Evolutionary conservation across 768 basidiomycete species (phyloP).

Genomic region (Solioccasus polychromus): DNA sequence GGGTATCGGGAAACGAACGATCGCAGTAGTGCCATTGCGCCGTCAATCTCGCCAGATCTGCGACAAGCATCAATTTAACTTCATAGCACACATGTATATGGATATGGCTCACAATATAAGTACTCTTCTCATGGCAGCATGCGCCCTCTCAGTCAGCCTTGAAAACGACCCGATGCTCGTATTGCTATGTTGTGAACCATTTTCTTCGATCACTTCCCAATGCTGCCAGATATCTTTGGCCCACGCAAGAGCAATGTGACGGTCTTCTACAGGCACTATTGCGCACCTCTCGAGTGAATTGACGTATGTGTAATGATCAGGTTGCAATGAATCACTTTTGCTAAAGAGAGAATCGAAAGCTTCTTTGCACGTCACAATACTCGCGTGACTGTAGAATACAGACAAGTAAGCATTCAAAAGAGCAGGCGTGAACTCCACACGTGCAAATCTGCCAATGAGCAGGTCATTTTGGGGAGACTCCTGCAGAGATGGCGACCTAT

Average conservation of each 20-base stretch:
- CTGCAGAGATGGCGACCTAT: constrained; percentile 21
- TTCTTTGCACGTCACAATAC: constrained; percentile 46
- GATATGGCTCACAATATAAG: constrained; percentile 52
- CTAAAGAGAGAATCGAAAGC: constrained; percentile 53
- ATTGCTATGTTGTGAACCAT: constrained; percentile 29
- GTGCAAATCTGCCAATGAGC: constrained; percentile 44
- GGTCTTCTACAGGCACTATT: constrained; percentile 39
- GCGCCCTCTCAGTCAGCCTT: constrained; percentile 64
- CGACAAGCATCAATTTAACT: background rate
- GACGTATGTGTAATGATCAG: constrained; percentile 56
- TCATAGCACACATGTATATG: constrained; percentile 3
- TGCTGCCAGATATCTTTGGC: constrained; percentile 63
- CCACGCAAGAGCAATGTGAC: constrained; percentile 47
- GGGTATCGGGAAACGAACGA: constrained; percentile 66
- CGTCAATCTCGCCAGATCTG: constrained; percentile 49
- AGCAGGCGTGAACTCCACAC: constrained; percentile 55
- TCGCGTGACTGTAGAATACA: constrained; percentile 61
- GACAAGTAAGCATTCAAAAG: constrained; percentile 81
- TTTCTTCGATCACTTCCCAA: constrained; percentile 53
- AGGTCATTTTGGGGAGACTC: constrained; percentile 1
- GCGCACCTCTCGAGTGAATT: constrained; percentile 70
- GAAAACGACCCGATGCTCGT: constrained; percentile 23
- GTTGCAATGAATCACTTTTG: constrained; percentile 33
- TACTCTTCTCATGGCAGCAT: constrained; percentile 65
- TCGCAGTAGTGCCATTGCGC: constrained; percentile 55